Evolutionary conservation across 805 yeast genomes (phyloP).

Genomic region (Sugiyamaella mastotermitis): DNA sequence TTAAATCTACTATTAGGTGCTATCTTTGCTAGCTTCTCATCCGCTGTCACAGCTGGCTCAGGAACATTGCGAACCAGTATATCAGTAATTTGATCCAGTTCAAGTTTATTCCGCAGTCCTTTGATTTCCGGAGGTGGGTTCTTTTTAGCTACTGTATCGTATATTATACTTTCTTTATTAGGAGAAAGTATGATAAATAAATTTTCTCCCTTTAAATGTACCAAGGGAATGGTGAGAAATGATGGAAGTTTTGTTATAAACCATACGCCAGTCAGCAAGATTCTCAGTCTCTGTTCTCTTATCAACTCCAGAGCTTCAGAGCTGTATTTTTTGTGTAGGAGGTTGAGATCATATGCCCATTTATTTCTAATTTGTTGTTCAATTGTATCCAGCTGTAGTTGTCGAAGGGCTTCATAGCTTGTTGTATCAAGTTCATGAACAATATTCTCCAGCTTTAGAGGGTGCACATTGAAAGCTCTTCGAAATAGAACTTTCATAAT

Average conservation of each 20-base stretch:
- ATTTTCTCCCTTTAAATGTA: too few relatives aligned
- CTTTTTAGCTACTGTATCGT: too few relatives aligned
- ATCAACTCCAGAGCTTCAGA: constrained; percentile 65
- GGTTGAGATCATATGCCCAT: constrained; percentile 43
- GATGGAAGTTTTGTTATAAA: too few relatives aligned
- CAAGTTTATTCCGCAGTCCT: neutral
- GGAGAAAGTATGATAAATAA: too few relatives aligned
- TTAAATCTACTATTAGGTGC: neutral
- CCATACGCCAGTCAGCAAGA: constrained; percentile 75
- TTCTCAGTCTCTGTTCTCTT: constrained; percentile 65
- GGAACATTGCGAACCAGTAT: constrained; percentile 1
- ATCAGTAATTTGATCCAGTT: constrained; percentile 48
- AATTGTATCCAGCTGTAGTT: constrained; percentile 41
- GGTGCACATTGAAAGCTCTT: constrained; percentile 19
- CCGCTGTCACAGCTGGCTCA: neutral
- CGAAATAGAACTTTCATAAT: constrained; percentile 36
- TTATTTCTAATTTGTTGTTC: constrained; percentile 27
- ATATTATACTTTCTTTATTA: too few relatives aligned
- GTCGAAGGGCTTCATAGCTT: constrained; percentile 47
- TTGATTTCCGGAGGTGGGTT: neutral
- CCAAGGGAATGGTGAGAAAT: too few relatives aligned
- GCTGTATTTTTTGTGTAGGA: constrained; percentile 45
- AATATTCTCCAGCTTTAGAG: constrained; percentile 37
- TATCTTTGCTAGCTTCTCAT: neutral
- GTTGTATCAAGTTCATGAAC: constrained; percentile 37